phyloP scores from a whole-genome alignment of 2,329 filamentous ascomycete genomes.

The Thelonectria blattea region DNA sequence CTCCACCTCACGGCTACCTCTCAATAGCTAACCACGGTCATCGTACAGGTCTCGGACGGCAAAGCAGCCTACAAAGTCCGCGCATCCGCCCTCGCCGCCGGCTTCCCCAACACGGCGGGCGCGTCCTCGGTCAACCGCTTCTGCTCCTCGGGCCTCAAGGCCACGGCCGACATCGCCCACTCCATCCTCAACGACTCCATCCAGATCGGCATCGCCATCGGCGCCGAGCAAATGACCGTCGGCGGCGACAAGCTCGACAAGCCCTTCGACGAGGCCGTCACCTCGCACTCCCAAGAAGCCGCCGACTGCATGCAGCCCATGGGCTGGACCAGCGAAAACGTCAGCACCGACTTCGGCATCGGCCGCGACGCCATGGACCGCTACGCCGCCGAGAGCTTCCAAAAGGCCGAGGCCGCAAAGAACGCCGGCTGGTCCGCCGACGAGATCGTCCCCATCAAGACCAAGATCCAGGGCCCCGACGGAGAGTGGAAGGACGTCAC shows the following conservation, averaged over 20 bases:
- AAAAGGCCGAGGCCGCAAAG: conserved; percentile 85
- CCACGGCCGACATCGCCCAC: conserved; percentile 92
- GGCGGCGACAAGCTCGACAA: conserved; percentile 72
- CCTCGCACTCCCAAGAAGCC: conserved; percentile 74
- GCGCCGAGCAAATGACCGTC: conserved; percentile 85
- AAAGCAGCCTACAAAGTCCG: conserved; percentile 92
- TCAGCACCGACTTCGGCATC: conserved; percentile 88
- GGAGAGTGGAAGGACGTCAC: conserved; percentile 80
- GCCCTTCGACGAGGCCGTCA: conserved; percentile 79
- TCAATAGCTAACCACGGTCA: conserved; percentile 7
- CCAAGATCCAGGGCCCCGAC: conserved; percentile 82
- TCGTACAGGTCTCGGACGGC: conserved; percentile 72
- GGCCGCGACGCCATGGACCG: conserved; percentile 80
- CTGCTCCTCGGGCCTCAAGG: conserved; percentile 96
- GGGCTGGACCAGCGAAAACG: conserved; percentile 98
- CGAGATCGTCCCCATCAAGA: conserved; percentile 89
- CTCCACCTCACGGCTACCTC: neutral
- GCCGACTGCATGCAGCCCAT: conserved; percentile 91
- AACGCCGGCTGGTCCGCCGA: conserved; percentile 91
- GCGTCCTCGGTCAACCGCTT: conserved; percentile 90
- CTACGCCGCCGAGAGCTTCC: conserved; percentile 87
- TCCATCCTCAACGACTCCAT: conserved; percentile 82
- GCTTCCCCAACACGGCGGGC: conserved; percentile 88
- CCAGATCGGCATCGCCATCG: conserved; percentile 84
- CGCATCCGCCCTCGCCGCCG: conserved; percentile 86